phyloP scores from a whole-genome alignment of 2,329 filamentous ascomycete species.

The Blastomyces parvus region DNA sequence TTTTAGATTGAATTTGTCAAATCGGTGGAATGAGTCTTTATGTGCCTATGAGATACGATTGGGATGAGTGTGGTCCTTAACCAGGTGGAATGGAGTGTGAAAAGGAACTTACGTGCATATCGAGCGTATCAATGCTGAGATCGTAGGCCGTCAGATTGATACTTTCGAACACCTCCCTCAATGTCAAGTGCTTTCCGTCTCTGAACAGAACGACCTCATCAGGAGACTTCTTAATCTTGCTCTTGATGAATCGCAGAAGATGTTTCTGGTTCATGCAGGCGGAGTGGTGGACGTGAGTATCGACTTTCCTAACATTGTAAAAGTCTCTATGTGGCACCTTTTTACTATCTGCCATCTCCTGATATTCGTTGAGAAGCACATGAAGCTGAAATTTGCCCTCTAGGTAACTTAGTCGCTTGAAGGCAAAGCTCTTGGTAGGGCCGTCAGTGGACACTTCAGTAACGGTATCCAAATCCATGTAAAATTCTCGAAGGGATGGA shows the following conservation, averaged over 20 bases:
- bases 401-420: constrained; percentile 84
- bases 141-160: constrained; percentile 97
- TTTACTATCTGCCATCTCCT: constrained; percentile 96
- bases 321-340: constrained; percentile 96
- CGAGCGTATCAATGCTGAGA: constrained; percentile 91
- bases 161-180: constrained; percentile 90
- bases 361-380: constrained; percentile 85
- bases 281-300: constrained; percentile 97
- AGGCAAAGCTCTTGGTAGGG: constrained; percentile 93
- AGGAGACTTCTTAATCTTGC: constrained; percentile 97
- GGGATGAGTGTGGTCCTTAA: constrained; percentile 4
- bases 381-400: constrained; percentile 98
- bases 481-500: constrained; percentile 90
- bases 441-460: constrained; percentile 88
- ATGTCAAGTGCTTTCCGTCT: constrained; percentile 82
- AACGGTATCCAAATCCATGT: constrained; percentile 84
- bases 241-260: constrained; percentile 95
- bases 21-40: constrained; percentile 95
- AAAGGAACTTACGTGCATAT: constrained; percentile 73
- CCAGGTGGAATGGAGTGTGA: not conserved
- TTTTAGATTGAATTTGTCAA: constrained; percentile 99
- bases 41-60: constrained; percentile 54
- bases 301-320: constrained; percentile 97
- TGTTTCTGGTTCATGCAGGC: constrained; percentile 99
- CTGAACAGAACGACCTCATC: constrained; percentile 88